Conservation (phyloP, 371 early-diverging fungal genomes). For the Rhizomucor miehei region DNA sequence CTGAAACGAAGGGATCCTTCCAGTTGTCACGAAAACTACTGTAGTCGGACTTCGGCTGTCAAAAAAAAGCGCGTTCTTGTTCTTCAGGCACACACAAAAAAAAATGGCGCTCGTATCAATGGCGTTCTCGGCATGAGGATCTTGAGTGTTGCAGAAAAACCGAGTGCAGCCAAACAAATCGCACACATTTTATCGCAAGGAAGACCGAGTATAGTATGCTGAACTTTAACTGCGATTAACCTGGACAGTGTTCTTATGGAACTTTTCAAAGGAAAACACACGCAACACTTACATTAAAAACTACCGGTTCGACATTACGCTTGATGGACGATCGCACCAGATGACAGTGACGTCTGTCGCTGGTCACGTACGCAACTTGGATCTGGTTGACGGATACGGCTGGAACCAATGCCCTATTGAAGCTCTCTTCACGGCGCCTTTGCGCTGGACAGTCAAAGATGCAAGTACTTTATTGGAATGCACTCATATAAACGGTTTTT, state of each 20-base stretch:
- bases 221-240: conserved; percentile 1
- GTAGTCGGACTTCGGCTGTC: too few species aligned
- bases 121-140: conserved; percentile 52
- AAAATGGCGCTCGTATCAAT: too few species aligned
- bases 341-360: conserved; percentile 84
- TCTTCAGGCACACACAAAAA: not conserved
- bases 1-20: too few species aligned
- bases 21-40: too few species aligned
- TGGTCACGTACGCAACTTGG: conserved; percentile 75
- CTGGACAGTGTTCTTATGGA: not conserved
- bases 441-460: not conserved
- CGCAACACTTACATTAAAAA: conserved; percentile 72
- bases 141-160: conserved; percentile 99
- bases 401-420: conserved; percentile 64
- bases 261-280: conserved; percentile 44
- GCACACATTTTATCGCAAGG: conserved; percentile 73
- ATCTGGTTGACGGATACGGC: conserved; percentile 59
- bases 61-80: not conserved
- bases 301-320: conserved; percentile 68
- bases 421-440: conserved; percentile 59
- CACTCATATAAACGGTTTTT: too few species aligned
- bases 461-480: not conserved
- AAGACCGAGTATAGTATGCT: conserved; percentile 29
- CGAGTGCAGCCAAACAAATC: conserved; percentile 94
- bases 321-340: conserved; percentile 52